Conservation (phyloP, 768 basidiomycete genomes). For the Mycena pura region DNA sequence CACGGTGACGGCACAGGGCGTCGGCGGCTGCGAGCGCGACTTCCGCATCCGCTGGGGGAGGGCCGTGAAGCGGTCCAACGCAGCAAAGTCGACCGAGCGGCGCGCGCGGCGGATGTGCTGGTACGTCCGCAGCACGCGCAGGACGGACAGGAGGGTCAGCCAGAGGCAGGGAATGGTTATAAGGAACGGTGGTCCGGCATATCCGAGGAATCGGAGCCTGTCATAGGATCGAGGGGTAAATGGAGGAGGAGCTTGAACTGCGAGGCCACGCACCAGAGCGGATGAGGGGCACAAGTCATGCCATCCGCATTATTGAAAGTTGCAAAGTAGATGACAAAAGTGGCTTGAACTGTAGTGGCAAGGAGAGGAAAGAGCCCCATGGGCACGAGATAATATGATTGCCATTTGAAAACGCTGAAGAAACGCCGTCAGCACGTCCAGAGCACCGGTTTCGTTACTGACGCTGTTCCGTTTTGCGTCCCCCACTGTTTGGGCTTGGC, state of each 20-base stretch:
- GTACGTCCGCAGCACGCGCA: conserved; percentile 17
- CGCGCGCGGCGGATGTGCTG: conserved; percentile 24
- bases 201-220: conserved; percentile 20
- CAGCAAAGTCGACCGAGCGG: conserved; percentile 14
- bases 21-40: conserved; percentile 2
- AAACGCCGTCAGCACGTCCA: not conserved
- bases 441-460: not conserved
- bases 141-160: conserved; percentile 2
- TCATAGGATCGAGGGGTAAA: not conserved
- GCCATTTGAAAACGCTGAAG: conserved; percentile 11
- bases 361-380: conserved; percentile 24
- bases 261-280: conserved; percentile 13
- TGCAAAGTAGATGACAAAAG: conserved; percentile 18
- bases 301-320: conserved; percentile 18
- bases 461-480: not conserved
- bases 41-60: not conserved
- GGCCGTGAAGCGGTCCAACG: conserved; percentile 14
- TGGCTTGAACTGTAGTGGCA: conserved; percentile 19
- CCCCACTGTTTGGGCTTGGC: conserved; percentile 26
- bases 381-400: conserved; percentile 18
- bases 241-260: too few species aligned
- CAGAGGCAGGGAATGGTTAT: conserved; percentile 20
- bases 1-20: conserved; percentile 11
- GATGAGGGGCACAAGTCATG: conserved; percentile 6
- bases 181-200: conserved; percentile 18